Evolutionary conservation across 768 basidiomycete genomes (phyloP).

Genomic region (Mycena rebaudengoi): DNA sequence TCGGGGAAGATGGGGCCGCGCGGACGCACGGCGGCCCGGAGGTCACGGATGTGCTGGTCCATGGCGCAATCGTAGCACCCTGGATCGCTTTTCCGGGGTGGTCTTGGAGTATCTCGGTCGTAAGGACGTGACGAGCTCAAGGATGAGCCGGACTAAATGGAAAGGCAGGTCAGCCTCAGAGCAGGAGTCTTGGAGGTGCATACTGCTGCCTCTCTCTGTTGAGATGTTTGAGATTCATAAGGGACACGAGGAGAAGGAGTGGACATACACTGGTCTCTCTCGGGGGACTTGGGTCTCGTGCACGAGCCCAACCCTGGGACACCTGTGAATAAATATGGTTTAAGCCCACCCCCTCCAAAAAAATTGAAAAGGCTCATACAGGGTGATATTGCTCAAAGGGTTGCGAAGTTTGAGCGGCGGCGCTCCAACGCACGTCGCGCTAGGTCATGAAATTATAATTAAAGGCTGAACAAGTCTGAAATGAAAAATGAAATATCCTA

Average conservation of each 20-base stretch:
- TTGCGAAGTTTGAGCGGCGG: neutral
- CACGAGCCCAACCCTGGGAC: constrained; percentile 16
- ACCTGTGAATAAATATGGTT: constrained; percentile 1
- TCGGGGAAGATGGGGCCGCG: neutral
- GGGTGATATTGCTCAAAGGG: neutral
- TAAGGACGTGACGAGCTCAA: constrained; percentile 19
- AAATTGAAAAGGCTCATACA: neutral
- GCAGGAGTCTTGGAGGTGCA: neutral
- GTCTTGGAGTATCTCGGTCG: constrained; percentile 1
- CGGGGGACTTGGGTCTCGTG: too few species aligned
- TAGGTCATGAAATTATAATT: neutral
- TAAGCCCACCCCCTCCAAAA: neutral
- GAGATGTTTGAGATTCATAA: too few species aligned
- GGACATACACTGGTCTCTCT: too few species aligned
- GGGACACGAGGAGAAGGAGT: too few species aligned
- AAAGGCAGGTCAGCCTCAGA: neutral
- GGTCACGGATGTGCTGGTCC: constrained; percentile 18
- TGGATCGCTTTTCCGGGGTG: neutral
- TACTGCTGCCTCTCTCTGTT: too few species aligned
- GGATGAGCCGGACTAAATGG: constrained; percentile 13
- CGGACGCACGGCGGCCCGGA: neutral
- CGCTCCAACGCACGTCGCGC: neutral
- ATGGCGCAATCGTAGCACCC: constrained; percentile 10
- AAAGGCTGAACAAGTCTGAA: neutral
- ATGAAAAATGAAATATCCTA: neutral